phyloP scores from a whole-genome alignment of 1,284 basidiomycete species.

The Stereum hirsutum region DNA sequence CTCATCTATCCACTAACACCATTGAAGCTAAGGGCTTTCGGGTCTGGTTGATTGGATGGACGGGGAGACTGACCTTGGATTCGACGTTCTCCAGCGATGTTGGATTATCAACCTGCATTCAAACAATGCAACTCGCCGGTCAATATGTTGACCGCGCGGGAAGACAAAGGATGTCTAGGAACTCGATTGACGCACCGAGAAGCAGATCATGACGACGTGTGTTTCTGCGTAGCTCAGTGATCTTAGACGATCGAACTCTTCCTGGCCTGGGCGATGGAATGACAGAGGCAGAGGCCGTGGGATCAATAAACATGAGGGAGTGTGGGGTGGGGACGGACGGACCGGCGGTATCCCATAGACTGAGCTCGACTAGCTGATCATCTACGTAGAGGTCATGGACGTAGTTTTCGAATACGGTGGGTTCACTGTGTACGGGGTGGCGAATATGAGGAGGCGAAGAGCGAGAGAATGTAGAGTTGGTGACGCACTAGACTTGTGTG shows the following conservation, averaged over 20 bases:
- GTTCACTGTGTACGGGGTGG: slow-evolving; percentile 36
- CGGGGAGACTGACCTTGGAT: slow-evolving; percentile 52
- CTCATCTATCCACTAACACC: slow-evolving; percentile 78
- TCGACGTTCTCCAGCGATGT: slow-evolving; percentile 89
- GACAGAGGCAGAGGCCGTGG: background rate
- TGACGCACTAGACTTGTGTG: slow-evolving; percentile 75
- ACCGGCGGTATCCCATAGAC: slow-evolving; percentile 97
- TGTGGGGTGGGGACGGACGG: slow-evolving; percentile 18
- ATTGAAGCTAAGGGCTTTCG: too few relatives aligned
- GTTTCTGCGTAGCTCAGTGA: slow-evolving; percentile 93
- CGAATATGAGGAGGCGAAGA: background rate
- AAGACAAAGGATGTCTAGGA: background rate
- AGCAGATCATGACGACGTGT: slow-evolving; percentile 91
- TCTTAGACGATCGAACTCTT: slow-evolving; percentile 90
- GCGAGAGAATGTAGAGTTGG: background rate
- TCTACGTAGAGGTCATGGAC: slow-evolving; percentile 82
- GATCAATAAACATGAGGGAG: too few relatives aligned
- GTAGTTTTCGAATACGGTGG: slow-evolving; percentile 91
- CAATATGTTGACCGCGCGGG: background rate
- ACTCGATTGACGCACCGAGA: slow-evolving; percentile 52
- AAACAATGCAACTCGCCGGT: too few relatives aligned
- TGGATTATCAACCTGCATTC: slow-evolving; percentile 80
- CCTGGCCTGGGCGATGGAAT: slow-evolving; percentile 59
- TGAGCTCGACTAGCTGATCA: slow-evolving; percentile 79
- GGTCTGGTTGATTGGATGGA: background rate